These are phyloP conservation scores for Datisca glomerata DNA, from an alignment of 306 rosid species.

Conservation along the genomic window DNA sequence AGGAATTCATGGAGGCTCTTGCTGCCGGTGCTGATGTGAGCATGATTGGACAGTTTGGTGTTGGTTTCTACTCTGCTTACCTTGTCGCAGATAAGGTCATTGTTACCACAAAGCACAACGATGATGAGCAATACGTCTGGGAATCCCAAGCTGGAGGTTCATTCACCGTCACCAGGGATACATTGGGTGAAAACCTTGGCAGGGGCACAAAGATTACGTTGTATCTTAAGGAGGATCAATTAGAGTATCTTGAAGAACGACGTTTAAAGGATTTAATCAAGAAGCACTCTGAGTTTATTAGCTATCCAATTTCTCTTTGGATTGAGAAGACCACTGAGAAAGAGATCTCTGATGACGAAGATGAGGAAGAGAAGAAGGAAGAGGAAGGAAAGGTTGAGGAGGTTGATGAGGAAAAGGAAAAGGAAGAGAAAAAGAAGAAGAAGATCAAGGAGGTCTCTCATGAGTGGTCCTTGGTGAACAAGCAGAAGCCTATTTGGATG, in stretches of 20 bases:
- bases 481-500: constrained; percentile 25
- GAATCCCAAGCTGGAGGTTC: too few species aligned
- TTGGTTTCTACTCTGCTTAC: too few species aligned
- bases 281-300: constrained; percentile 21
- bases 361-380: constrained; percentile 19
- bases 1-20: not conserved
- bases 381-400: constrained; percentile 24
- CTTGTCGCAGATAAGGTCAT: constrained; percentile 10
- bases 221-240: constrained; percentile 22
- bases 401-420: constrained; percentile 17
- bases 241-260: constrained; percentile 20
- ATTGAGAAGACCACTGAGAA: constrained; percentile 19
- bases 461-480: constrained; percentile 22
- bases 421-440: constrained; percentile 11
- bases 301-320: constrained; percentile 26
- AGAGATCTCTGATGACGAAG: constrained; percentile 19
- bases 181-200: constrained; percentile 15
- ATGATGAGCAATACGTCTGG: constrained; percentile 23
- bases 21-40: not conserved
- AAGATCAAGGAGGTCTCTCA: constrained; percentile 19
- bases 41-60: too few species aligned
- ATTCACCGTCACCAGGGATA: constrained; percentile 16
- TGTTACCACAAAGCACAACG: constrained; percentile 20
- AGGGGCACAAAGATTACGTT: constrained; percentile 20
- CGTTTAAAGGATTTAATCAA: constrained; percentile 21